Percentiles rank a stretch among this genome's conserved stretches.
phyloP scores from a whole-genome alignment of 208 protist species.

The Balamuthia mandrillaris region DNA sequence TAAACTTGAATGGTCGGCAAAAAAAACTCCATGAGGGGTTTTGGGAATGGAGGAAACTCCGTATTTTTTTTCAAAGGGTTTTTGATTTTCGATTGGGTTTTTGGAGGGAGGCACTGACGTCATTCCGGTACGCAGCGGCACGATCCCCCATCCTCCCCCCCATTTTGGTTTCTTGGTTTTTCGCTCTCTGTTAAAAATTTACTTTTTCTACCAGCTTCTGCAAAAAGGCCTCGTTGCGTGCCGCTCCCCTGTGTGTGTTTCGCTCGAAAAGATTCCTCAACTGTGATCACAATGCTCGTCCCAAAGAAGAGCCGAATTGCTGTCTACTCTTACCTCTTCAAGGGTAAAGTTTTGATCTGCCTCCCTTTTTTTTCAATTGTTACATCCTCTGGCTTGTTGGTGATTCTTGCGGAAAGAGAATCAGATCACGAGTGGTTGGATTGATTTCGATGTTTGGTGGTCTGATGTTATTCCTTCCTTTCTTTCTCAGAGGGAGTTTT shows the following conservation, averaged over 20 bases:
- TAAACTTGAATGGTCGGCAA: no score
- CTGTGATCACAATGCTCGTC: constrained; percentile 61
- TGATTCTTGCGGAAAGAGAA: background rate
- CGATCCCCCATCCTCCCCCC: background rate
- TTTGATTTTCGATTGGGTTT: no score
- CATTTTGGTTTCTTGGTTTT: background rate
- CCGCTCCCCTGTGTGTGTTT: background rate
- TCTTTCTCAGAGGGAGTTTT: constrained; percentile 1
- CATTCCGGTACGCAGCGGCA: no score
- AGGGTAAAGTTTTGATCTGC: constrained; percentile 58
- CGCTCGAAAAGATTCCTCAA: background rate
- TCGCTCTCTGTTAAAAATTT: background rate
- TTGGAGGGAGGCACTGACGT: no score
- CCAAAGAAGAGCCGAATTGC: constrained; percentile 61
- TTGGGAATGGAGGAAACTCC: no score
- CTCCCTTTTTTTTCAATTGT: background rate
- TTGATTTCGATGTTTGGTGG: no score
- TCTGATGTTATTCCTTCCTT: background rate
- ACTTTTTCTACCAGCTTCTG: background rate
- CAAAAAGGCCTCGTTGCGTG: background rate
- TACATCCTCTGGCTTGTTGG: background rate
- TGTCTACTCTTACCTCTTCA: constrained; percentile 68
- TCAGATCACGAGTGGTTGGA: background rate
- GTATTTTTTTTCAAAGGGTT: no score
- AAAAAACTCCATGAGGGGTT: no score